Evolutionary conservation across 1,284 basidiomycete species (phyloP).

Genomic region (Cryptococcus amylolentus): DNA sequence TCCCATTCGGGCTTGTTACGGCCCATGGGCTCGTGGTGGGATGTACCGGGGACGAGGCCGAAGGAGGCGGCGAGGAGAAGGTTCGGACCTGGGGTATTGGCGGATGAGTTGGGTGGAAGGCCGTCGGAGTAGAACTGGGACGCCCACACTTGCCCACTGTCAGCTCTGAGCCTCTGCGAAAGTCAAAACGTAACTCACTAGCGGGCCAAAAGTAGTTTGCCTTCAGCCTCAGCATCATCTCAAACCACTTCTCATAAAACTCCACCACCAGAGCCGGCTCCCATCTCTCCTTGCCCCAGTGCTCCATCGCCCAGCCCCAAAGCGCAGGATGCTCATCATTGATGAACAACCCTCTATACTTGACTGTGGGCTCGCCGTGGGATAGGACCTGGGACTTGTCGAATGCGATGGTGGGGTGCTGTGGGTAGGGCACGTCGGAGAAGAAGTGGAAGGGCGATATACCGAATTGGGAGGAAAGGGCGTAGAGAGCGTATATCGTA

Average conservation of each 20-base stretch:
- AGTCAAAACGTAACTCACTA: slow-evolving; percentile 13
- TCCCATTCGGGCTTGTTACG: slow-evolving; percentile 38
- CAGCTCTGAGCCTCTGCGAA: neutral
- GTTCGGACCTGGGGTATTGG: slow-evolving; percentile 52
- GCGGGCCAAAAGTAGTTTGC: slow-evolving; percentile 64
- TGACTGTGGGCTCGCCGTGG: slow-evolving; percentile 65
- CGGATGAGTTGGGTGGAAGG: slow-evolving; percentile 24
- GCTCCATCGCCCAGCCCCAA: slow-evolving; percentile 56
- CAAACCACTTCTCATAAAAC: slow-evolving; percentile 60
- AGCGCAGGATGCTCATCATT: slow-evolving; percentile 65
- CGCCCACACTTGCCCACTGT: slow-evolving; percentile 26
- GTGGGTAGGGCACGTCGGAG: slow-evolving; percentile 63
- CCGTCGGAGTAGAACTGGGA: slow-evolving; percentile 68
- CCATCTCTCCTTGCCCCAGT: slow-evolving; percentile 17
- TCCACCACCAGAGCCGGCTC: slow-evolving; percentile 38
- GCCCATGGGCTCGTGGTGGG: slow-evolving; percentile 49
- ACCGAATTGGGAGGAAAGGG: slow-evolving; percentile 68
- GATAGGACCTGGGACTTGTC: slow-evolving; percentile 54
- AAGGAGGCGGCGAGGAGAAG: slow-evolving; percentile 63
- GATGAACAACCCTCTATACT: slow-evolving; percentile 62
- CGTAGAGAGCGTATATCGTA: slow-evolving; percentile 65
- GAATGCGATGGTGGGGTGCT: slow-evolving; percentile 56
- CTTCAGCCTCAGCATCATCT: slow-evolving; percentile 64
- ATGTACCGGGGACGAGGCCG: slow-evolving; percentile 64
- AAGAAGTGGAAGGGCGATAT: slow-evolving; percentile 48